Base-by-base conservation (phyloP, 2,329 filamentous ascomycete genomes). In the Colletotrichum sp. region DNA sequence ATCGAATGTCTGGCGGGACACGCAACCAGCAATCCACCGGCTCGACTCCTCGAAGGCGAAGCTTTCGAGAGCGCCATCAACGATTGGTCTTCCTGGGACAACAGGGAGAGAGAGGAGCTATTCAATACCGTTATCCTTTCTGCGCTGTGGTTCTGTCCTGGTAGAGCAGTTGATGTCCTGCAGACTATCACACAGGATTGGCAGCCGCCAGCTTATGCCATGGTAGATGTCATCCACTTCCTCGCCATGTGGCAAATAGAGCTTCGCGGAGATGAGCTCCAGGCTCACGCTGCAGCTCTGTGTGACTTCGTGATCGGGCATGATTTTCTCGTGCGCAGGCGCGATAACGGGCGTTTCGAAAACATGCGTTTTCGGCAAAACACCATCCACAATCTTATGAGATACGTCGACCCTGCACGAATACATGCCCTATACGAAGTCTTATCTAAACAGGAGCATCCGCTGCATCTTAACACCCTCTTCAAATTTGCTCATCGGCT, bases 401-500 rank as follows among this genome's bases (percentile, higher is more conserved):
- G 18, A 18, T 26, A 44, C 7, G 12, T 68, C 28, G 67, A 44
- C 28, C 28, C 63, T n/a, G 39, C 52, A 7, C 59, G 60, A 26
- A 15, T 72, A 4, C 49, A 65, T 10, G 80, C 84, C 13, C 79
- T 90, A 2, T 87, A 87, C 72, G 73, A 78, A 5, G 80, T 84
- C 10, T 78, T 90, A 10, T 71, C 77, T 7, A 73, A 77, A 80
- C 9, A 73, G 77, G 1, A 6, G 34, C 81, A 84, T 30, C 77
- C 78, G 6, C 74, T 90, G 6, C 84, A 88, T 60, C 77, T 78
- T 12, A 81, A 88, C 76, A 91, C 90, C 0, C 81, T 85, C 18
- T 80, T 90, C 4, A 88, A 90, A 3, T 85, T 91, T 59, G 89
- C 89, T 5, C 82, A 82, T 57, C 85, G 82, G 5, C 80, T 93